Conservation (phyloP, 73 alveolate genomes). For the Blepharisma stoltei region DNA sequence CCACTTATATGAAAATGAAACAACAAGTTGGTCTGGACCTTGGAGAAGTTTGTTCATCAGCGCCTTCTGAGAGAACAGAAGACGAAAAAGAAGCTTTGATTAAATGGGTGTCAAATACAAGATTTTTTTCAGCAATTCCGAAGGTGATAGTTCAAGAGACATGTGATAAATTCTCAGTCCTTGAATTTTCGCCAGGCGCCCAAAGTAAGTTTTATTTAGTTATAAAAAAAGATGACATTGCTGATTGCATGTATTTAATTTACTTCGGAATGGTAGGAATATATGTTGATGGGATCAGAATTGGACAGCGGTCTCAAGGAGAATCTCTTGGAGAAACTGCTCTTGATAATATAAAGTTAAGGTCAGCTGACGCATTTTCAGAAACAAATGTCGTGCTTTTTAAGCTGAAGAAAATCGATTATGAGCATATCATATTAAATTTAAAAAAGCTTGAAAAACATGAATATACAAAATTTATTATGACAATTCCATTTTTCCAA, state of each 20-base stretch:
- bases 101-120: background rate
- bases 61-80: background rate
- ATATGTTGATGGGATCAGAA: background rate
- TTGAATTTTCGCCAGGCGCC: background rate
- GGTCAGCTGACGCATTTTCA: background rate
- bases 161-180: background rate
- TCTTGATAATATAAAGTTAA: background rate
- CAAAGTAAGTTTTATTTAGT: background rate
- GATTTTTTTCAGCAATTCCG: background rate
- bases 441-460: background rate
- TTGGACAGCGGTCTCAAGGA: background rate
- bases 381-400: background rate
- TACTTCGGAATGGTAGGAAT: background rate
- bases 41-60: background rate
- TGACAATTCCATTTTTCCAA: background rate
- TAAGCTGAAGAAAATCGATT: background rate
- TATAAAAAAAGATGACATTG: background rate
- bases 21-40: background rate
- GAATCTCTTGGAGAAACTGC: constrained; percentile 11
- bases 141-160: background rate
- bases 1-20: background rate
- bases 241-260: background rate
- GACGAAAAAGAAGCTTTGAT: constrained; percentile 8
- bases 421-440: background rate
- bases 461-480: background rate